Evolutionary conservation across 106 monocot species (phyloP).

Genomic region (Dioscorea dumetorum): DNA sequence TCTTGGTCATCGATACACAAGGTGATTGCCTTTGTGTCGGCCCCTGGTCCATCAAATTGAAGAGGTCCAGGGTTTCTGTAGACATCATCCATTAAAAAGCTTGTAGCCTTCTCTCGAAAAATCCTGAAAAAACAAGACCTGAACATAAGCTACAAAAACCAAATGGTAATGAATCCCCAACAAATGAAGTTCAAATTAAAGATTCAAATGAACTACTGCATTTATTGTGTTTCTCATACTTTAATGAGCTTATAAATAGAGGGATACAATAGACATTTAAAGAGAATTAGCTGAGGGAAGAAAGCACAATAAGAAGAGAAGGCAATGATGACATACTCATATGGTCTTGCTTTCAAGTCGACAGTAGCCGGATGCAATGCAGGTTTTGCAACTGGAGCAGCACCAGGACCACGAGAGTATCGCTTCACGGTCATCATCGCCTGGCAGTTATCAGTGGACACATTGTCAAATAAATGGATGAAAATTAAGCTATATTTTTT

Average conservation of each 20-base stretch:
- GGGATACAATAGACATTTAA: too few relatives aligned
- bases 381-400: conserved; percentile 51
- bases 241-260: too few relatives aligned
- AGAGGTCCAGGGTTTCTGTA: conserved; percentile 84
- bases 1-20: conserved; percentile 70
- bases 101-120: conserved; percentile 47
- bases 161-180: too few relatives aligned
- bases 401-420: conserved; percentile 43
- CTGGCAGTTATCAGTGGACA: conserved; percentile 9
- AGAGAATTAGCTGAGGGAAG: too few relatives aligned
- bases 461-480: background rate
- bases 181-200: too few relatives aligned
- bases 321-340: conserved; percentile 29
- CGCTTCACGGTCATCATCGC: conserved; percentile 82
- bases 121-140: conserved; percentile 28
- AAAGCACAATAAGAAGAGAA: too few relatives aligned
- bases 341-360: conserved; percentile 66
- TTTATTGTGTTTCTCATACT: too few relatives aligned
- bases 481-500: background rate
- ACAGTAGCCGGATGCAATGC: conserved; percentile 59
- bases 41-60: conserved; percentile 68
- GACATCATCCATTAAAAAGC: conserved; percentile 58
- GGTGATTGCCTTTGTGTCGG: conserved; percentile 40
- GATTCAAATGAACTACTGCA: too few relatives aligned
- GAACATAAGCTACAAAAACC: too few relatives aligned